phyloP scores from a whole-genome alignment of 805 yeast species.

The Ogataea methylovora region DNA sequence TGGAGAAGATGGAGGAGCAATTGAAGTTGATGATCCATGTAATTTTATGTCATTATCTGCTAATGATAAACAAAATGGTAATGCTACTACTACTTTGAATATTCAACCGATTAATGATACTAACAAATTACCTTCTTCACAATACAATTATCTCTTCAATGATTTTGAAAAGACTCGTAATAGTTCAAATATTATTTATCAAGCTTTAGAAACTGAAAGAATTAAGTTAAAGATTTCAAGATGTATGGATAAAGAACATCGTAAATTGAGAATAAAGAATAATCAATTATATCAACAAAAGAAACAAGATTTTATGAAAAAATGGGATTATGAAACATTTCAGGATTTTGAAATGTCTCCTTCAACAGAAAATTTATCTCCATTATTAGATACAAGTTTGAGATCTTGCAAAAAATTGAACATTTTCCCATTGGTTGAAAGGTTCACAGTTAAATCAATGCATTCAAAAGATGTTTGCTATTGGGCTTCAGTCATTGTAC shows the following conservation, averaged over 20 bases:
- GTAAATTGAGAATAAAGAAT: slow-evolving; percentile 19
- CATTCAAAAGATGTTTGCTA: slow-evolving; percentile 78
- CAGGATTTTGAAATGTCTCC: slow-evolving; percentile 19
- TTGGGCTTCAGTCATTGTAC: slow-evolving; percentile 98
- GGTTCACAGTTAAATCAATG: slow-evolving; percentile 62
- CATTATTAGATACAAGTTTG: slow-evolving; percentile 8
- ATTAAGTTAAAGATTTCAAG: slow-evolving; percentile 20
- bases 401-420: slow-evolving; percentile 48
- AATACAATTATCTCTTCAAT: background rate
- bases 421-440: slow-evolving; percentile 86
- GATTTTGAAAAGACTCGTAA: background rate
- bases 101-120: background rate
- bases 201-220: slow-evolving; percentile 18
- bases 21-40: slow-evolving; percentile 1
- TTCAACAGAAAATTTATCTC: background rate
- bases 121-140: background rate
- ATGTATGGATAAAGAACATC: slow-evolving; percentile 20
- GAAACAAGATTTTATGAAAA: slow-evolving; percentile 17
- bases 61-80: no score
- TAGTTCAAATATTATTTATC: background rate
- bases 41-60: background rate
- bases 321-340: slow-evolving; percentile 41
- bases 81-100: no score
- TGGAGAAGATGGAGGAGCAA: slow-evolving; percentile 1
- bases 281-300: slow-evolving; percentile 16